Evolutionary conservation across 805 yeast species (phyloP), one percentile per base, ranked within the genome.

Genomic region (Pichia eremophila): DNA sequence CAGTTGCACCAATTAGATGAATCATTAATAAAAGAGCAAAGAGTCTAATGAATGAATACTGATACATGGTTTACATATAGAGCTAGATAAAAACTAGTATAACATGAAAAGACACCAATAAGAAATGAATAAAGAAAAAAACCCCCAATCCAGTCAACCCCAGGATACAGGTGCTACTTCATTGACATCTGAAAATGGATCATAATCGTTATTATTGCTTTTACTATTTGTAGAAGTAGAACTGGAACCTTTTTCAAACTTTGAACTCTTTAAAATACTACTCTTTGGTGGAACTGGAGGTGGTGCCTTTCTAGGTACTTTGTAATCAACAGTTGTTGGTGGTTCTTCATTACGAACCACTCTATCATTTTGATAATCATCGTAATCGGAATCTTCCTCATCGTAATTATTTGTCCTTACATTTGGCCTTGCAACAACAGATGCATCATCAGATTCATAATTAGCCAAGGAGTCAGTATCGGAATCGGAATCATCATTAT

Each of bases 401-500:
- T 29, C n/a, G 25, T 32, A 17, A 12, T 27, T n/a, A 14, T 22
- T 19, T 9, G 9, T 7, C 9, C 17, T 17, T 6, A 17, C 32
- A 12, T 22, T 27, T 22, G 46, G 31, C 8, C 5, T 41, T 25
- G 35, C 40, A 12, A 14, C 41, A 10, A 40, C 31, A 0, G 48
- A 36, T 19, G 44, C 48, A 35, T 61, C 56, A 43, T 60, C 65
- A 3, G 66, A 61, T 43, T 64, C 70, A 34, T 66, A 68, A 35
- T 66, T 64, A 12, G 66, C 68, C 15, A 69, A 69, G 12, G 67
- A 72, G 49, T 68, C 73, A 29, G 67, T 62, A 47, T 66, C 68
- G 1, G 62, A 63, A 25, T 66, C 69, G 17, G 69, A 71, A 12
- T 73, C 72, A 47, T 72, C 78, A 41, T 69, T 66, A 42, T 65